phyloP scores from a whole-genome alignment of 306 rosid genomes.

The Prinsepia uniflora region DNA sequence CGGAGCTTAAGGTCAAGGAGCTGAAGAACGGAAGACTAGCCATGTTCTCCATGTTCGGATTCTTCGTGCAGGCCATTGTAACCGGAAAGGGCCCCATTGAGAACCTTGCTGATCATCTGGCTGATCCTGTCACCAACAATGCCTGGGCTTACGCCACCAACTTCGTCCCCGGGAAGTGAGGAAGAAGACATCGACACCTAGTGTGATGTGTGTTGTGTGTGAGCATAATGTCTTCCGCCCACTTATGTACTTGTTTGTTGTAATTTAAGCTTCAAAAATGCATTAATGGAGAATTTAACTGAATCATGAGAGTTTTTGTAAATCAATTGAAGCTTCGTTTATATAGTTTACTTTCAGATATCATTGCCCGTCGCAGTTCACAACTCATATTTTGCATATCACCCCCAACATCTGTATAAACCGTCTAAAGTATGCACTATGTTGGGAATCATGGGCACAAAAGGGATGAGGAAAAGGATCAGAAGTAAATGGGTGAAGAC shows the following conservation, averaged over 20 bases:
- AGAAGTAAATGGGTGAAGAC: constrained; percentile 8
- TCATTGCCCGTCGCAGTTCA: not conserved
- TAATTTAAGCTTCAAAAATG: not conserved
- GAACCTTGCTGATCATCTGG: constrained; percentile 44
- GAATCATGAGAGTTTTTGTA: not conserved
- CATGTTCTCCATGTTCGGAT: constrained; percentile 41
- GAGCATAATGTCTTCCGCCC: not conserved
- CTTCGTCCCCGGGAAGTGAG: constrained; percentile 36
- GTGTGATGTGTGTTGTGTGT: not conserved
- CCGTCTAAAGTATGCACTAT: not conserved
- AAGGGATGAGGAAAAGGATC: not conserved
- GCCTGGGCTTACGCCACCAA: constrained; percentile 36
- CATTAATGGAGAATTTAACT: not conserved
- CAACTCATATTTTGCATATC: not conserved
- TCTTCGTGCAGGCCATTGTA: constrained; percentile 35
- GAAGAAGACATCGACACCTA: not conserved
- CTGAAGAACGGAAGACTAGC: constrained; percentile 36
- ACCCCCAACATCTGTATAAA: not conserved
- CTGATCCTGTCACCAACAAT: constrained; percentile 36
- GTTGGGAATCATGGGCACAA: not conserved
- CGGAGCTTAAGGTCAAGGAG: constrained; percentile 41
- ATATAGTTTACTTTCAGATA: not conserved
- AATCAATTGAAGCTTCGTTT: not conserved
- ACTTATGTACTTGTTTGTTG: not conserved
- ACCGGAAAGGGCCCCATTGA: constrained; percentile 40